Conservation (phyloP, 2,329 filamentous ascomycete genomes). For the Pseudocercospora macadamiae region DNA sequence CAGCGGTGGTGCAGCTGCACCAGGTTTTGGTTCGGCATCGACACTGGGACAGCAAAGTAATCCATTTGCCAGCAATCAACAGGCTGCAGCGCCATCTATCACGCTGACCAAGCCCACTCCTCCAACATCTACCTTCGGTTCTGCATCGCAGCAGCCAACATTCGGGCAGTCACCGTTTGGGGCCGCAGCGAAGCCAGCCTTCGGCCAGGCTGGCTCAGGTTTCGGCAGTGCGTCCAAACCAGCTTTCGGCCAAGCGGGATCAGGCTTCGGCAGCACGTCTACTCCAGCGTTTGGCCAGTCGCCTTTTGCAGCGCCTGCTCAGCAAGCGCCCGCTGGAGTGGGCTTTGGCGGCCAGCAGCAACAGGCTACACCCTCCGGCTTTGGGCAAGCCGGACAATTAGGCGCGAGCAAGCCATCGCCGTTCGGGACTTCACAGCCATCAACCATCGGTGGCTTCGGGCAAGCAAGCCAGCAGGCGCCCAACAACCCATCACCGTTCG, state of each 20-base stretch:
- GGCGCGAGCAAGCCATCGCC: constrained; percentile 35
- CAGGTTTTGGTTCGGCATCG: constrained; percentile 29
- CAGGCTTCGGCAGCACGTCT: constrained; percentile 10
- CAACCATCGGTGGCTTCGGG: background rate
- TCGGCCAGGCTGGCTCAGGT: background rate
- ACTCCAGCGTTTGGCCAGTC: constrained; percentile 3
- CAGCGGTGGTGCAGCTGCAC: background rate
- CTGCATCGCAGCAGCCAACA: constrained; percentile 17
- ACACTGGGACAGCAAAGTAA: constrained; percentile 22
- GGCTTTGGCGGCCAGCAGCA: constrained; percentile 11
- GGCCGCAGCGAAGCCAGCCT: constrained; percentile 17
- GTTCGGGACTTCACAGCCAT: constrained; percentile 45
- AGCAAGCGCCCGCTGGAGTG: background rate
- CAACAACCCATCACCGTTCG: constrained; percentile 20
- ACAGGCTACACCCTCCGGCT: constrained; percentile 14
- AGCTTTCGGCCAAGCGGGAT: constrained; percentile 9
- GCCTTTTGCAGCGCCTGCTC: background rate
- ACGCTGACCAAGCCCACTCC: constrained; percentile 9
- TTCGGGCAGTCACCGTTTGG: constrained; percentile 17
- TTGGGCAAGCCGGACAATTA: constrained; percentile 29
- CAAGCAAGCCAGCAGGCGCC: background rate
- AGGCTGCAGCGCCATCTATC: constrained; percentile 8
- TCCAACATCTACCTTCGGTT: constrained; percentile 10
- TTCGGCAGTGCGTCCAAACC: constrained; percentile 14
- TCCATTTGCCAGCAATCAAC: constrained; percentile 24